Base-by-base conservation (phyloP, 1,284 basidiomycete species). In the Sporisorium scitamineum region DNA sequence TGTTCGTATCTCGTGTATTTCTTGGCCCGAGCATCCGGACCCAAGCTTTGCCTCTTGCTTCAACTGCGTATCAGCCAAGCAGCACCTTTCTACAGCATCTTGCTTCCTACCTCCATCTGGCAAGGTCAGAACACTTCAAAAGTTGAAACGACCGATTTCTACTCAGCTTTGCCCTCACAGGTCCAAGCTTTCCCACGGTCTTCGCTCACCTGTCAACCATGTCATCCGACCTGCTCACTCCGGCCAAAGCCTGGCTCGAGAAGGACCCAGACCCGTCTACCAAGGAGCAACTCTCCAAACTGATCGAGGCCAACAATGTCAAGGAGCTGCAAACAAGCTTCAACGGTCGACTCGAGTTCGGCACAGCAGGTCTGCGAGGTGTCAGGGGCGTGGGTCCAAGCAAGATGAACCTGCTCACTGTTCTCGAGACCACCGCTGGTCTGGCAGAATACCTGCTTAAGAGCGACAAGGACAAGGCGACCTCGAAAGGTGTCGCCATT, bases 371-470 rank as follows among this genome's bases (percentile, higher is more conserved):
- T 20, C 61, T 82, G 16, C 55, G 80, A 2, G 80, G 80, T 20
- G 47, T 80, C 26, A 79, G 81, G 79, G 80, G 80, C 7, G 62
- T 78, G 8, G 80, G 80, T 1, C 75, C 72, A 2, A 73, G 63
- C 52, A 78, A 76, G 45, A 82, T 82, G 80, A 82, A 82, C 32
- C 70, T 80, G n/a, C 72, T 82, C 22, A 72, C 80, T 1, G 78
- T 82, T 7, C 63, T 72, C 9, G 74, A 82, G 50, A 78, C 80
- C 10, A 81, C 72, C 0, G 77, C 79, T 1, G 80, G 80, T 18
- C 61, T 82, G 1, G 79, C 79, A 1, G 54, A 69, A 29, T 76
- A 78, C 39, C 69, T 82, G 9, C 45, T 77, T 6, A 65, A 75
- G 47, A 61, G 57, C 45, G 66, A 78, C 58, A 27, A 45, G 24